Conservation (phyloP, 2,329 filamentous ascomycete genomes). For the Hymenoscyphus occultus region DNA sequence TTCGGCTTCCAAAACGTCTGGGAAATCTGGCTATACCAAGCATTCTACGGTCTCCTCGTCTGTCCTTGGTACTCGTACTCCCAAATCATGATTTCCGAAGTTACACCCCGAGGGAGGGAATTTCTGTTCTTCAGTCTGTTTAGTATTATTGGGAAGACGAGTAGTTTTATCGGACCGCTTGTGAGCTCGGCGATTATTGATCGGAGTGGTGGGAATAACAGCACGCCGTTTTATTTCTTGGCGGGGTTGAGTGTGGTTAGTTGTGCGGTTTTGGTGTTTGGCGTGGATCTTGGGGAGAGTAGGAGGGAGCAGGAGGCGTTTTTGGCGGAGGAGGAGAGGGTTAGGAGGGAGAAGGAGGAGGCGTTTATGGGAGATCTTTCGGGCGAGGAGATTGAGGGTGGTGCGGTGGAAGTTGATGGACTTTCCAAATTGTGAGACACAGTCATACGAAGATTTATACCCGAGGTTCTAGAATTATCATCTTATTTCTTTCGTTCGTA, state of each 20-base stretch:
- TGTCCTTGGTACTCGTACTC: conserved; percentile 70
- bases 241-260: conserved; percentile 57
- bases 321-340: conserved; percentile 37
- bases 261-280: conserved; percentile 50
- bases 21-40: conserved; percentile 47
- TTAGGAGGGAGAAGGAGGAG: conserved; percentile 27
- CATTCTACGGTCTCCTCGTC: conserved; percentile 63
- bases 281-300: conserved; percentile 60
- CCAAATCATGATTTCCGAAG: conserved; percentile 69
- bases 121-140: conserved; percentile 70
- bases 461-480: too few species aligned
- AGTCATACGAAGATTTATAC: background rate
- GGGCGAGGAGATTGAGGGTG: conserved; percentile 14
- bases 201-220: conserved; percentile 50
- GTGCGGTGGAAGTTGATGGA: background rate
- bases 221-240: conserved; percentile 65
- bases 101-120: conserved; percentile 61
- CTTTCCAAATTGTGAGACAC: background rate
- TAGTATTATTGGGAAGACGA: conserved; percentile 66
- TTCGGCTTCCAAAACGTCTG: conserved; percentile 47
- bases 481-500: too few species aligned
- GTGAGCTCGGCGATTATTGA: conserved; percentile 70
- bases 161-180: conserved; percentile 64
- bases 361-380: background rate
- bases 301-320: conserved; percentile 56